Base-by-base conservation (phyloP, 495 filamentous ascomycete genomes). In the Chaetomidium leptoderma region DNA sequence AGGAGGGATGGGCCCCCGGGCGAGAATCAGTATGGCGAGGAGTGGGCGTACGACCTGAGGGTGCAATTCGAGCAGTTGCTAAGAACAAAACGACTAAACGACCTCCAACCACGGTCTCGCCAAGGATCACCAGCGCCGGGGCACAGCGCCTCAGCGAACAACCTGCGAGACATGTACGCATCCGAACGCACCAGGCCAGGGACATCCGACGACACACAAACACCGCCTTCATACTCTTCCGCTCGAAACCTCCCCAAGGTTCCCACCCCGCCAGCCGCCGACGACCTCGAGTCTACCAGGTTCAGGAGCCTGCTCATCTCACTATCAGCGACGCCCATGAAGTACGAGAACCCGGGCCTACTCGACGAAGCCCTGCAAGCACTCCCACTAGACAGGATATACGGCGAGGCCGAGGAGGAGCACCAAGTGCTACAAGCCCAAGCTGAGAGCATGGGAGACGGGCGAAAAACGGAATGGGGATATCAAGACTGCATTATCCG, bases 401-500 rank as follows among this genome's bases (percentile, higher is more conserved):
- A 97, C 70, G 81, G 86, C 46, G 91, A 97, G 66, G 93, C 93
- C 36, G 91, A 97, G 66, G 91, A 97, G 64, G 92, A 97, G 68
- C 83, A 81, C 53, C 87, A 96, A 63, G 85, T 97, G 37, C 74
- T 96, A 56, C 82, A 87, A 63, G 93, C 91, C 1, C 82, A 92
- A 68, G 92, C 93, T 10, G 87, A 86, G 63, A 92, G 88, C 62
- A 81, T 96, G 67, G 88, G 87, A 3, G 81, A 86, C 47, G 83
- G 83, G 23, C 79, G 81, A 55, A 88, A 86, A 64, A 83, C 92
- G 16, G 89, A 93, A 80, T 99, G 95, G 95, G 92, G 91, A 14
- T 96, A 97, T 66, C 95, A 97, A 72, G 93, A 99, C 76, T 99
- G 92, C 76, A 89, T 97, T 30, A 87, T 99, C 63, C 84, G 87